phyloP scores from a whole-genome alignment of 768 basidiomycete species.

The Piloderma croceum region DNA sequence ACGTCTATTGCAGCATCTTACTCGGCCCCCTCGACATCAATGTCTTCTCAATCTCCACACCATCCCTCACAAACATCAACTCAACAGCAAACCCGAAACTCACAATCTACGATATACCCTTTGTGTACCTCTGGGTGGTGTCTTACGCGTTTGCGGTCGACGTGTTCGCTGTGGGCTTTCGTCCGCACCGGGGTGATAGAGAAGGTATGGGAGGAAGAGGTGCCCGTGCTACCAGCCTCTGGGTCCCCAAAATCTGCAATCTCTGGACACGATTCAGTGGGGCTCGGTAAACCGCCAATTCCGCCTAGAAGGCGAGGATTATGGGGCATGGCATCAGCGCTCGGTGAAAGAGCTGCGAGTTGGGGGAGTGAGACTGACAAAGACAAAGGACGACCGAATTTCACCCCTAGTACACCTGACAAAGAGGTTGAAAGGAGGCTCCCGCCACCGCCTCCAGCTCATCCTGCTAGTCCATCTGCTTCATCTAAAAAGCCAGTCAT shows the following conservation, averaged over 20 bases:
- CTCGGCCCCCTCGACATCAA: constrained; percentile 28
- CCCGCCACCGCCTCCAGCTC: constrained; percentile 20
- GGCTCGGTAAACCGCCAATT: constrained; percentile 48
- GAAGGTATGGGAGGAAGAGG: constrained; percentile 84
- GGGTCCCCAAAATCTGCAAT: constrained; percentile 25
- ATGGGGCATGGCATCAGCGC: constrained; percentile 63
- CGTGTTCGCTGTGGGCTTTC: constrained; percentile 90
- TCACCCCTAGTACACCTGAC: not conserved
- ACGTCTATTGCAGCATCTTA: constrained; percentile 17
- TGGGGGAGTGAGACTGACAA: constrained; percentile 47
- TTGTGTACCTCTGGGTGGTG: constrained; percentile 86
- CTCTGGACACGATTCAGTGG: constrained; percentile 8
- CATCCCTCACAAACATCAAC: constrained; percentile 8
- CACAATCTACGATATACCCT: constrained; percentile 58
- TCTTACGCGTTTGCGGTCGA: constrained; percentile 69
- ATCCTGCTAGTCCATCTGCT: constrained; percentile 16
- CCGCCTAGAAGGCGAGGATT: constrained; percentile 59
- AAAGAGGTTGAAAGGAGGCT: constrained; percentile 8
- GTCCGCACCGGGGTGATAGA: constrained; percentile 78
- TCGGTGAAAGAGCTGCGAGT: constrained; percentile 53
- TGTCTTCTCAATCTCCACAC: constrained; percentile 26
- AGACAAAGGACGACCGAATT: constrained; percentile 18
- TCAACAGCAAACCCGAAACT: constrained; percentile 17
- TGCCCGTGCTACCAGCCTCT: constrained; percentile 30
- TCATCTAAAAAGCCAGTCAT: constrained; percentile 7